Evolutionary conservation across 2,329 filamentous ascomycete species (phyloP).

Genomic region (Exophiala sp.): DNA sequence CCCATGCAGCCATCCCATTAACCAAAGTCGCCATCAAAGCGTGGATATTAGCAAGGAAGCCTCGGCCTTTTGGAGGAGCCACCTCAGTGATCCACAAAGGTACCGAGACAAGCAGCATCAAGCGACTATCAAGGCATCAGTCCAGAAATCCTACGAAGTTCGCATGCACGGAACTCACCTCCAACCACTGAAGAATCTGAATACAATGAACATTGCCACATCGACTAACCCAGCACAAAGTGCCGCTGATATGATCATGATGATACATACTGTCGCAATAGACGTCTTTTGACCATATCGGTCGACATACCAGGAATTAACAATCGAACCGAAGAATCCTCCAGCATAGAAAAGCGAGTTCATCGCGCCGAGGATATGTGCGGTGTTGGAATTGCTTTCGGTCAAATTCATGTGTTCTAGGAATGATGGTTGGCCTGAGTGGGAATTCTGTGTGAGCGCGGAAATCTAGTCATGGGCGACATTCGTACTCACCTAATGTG

Average conservation of each 20-base stretch:
- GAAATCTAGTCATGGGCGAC: too few relatives aligned
- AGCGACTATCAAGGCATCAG: too few relatives aligned
- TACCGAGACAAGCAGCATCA: not conserved
- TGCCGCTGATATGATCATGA: conserved; percentile 1
- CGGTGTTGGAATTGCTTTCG: not conserved
- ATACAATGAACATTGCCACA: conserved; percentile 13
- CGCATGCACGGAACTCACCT: too few relatives aligned
- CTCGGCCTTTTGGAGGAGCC: conserved; percentile 1
- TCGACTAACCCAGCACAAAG: conserved; percentile 1
- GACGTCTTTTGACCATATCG: not conserved
- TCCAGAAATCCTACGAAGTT: too few relatives aligned
- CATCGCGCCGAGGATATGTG: not conserved
- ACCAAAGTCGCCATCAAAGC: not conserved
- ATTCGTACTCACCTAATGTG: too few relatives aligned
- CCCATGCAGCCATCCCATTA: not conserved
- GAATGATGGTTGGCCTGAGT: conserved; percentile 42
- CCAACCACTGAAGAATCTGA: conserved; percentile 11
- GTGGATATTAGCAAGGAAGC: not conserved
- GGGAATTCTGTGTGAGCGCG: too few relatives aligned
- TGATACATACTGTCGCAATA: not conserved
- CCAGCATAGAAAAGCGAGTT: conserved; percentile 3
- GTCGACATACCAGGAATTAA: not conserved
- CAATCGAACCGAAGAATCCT: conserved; percentile 7
- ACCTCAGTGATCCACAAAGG: conserved; percentile 6
- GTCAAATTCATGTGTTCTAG: conserved; percentile 30